These are phyloP conservation scores for Boletus rubropictus DNA, from an alignment of 768 basidiomycete genomes.

Conservation along the genomic window DNA sequence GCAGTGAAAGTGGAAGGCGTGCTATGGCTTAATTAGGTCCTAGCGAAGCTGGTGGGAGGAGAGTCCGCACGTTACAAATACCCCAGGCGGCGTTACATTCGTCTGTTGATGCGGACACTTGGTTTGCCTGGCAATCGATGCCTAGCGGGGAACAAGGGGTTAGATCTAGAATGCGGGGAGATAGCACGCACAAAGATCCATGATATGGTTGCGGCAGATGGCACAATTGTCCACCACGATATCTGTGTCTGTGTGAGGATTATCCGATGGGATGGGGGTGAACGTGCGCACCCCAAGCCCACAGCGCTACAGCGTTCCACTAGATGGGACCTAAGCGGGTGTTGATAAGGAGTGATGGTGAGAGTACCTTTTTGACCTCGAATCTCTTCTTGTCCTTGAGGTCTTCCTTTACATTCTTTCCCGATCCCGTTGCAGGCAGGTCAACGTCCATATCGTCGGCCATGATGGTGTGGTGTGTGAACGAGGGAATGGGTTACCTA, in stretches of 20 bases:
- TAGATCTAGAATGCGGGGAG: not conserved
- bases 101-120: constrained; percentile 92
- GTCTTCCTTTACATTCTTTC: constrained; percentile 48
- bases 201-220: constrained; percentile 99
- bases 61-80: constrained; percentile 76
- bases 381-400: constrained; percentile 78
- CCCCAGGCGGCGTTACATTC: constrained; percentile 99
- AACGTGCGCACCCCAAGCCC: constrained; percentile 85
- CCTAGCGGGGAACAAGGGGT: constrained; percentile 43
- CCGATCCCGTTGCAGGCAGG: constrained; percentile 30
- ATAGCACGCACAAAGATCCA: constrained; percentile 86
- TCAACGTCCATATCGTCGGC: constrained; percentile 74
- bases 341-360: not conserved
- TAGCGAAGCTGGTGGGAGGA: not conserved
- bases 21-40: constrained; percentile 41
- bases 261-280: not conserved
- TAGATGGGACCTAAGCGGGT: constrained; percentile 28
- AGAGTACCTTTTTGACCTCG: constrained; percentile 94
- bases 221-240: constrained; percentile 99
- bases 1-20: constrained; percentile 99
- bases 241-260: constrained; percentile 44
- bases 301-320: constrained; percentile 99
- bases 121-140: constrained; percentile 99
- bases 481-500: constrained; percentile 11
- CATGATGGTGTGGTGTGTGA: constrained; percentile 31